phyloP scores from a whole-genome alignment of 208 protist species.

The Endotrypanum monterogeii region DNA sequence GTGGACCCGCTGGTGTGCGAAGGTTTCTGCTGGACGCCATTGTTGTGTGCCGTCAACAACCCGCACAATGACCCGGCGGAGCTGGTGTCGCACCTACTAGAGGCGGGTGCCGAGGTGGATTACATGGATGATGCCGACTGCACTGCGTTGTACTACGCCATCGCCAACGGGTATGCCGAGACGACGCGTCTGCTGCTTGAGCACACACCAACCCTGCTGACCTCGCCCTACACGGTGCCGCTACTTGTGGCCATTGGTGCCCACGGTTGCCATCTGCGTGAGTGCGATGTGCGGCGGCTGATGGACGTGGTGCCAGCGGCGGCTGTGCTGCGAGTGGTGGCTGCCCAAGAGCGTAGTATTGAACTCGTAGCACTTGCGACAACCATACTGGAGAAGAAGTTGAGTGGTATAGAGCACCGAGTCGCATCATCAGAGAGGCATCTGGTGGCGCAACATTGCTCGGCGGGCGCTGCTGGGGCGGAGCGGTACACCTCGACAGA shows the following conservation, averaged over 20 bases:
- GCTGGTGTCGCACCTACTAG: conserved; percentile 68
- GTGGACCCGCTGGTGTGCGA: conserved; percentile 45
- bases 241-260: conserved; percentile 79
- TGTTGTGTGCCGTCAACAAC: conserved; percentile 91
- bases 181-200: conserved; percentile 57
- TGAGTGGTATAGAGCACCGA: conserved; percentile 46
- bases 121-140: conserved; percentile 77
- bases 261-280: conserved; percentile 65
- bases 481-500: conserved; percentile 71
- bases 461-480: conserved; percentile 13
- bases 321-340: conserved; percentile 58
- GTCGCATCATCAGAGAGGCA: conserved; percentile 16
- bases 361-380: conserved; percentile 52
- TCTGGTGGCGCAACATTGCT: conserved; percentile 29
- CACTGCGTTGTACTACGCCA: conserved; percentile 89
- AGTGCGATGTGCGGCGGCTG: conserved; percentile 71
- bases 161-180: conserved; percentile 84
- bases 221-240: conserved; percentile 61
- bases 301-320: conserved; percentile 54
- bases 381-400: conserved; percentile 67
- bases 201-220: conserved; percentile 53
- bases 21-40: conserved; percentile 82
- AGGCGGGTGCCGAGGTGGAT: conserved; percentile 67
- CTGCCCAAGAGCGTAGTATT: conserved; percentile 42
- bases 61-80: conserved; percentile 75